Percentiles rank a stretch among this genome's conserved stretches.
These are phyloP conservation scores for Carnegiea gigantea DNA, from an alignment of 179 eudicot genomes.

Conservation along the genomic window DNA sequence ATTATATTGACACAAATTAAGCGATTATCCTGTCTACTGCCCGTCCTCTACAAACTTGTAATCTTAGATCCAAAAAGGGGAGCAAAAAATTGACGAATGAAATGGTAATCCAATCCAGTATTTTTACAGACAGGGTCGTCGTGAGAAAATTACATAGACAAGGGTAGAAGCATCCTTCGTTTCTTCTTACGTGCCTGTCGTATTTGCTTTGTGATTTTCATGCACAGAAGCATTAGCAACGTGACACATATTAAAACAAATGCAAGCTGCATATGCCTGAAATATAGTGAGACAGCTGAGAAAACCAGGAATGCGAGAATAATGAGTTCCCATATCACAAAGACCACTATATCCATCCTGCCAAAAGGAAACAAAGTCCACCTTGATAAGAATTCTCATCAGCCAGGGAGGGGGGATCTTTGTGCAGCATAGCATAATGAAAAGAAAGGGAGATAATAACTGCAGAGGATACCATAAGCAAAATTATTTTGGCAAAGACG, in stretches of 20 bases:
- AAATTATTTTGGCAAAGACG: not conserved
- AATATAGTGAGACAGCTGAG: slow-evolving; percentile 83
- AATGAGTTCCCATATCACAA: slow-evolving; percentile 90
- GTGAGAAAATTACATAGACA: slow-evolving; percentile 66
- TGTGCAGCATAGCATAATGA: not conserved
- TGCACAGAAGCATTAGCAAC: slow-evolving; percentile 66
- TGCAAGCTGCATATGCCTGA: slow-evolving; percentile 80
- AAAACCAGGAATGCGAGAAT: slow-evolving; percentile 82
- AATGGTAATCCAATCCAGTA: slow-evolving; percentile 24
- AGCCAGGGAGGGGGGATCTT: not conserved
- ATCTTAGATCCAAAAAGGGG: not conserved
- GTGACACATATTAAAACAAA: slow-evolving; percentile 65
- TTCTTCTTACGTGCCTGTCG: slow-evolving; percentile 86
- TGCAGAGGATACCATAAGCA: not conserved
- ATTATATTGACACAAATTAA: not conserved
- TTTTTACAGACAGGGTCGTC: slow-evolving; percentile 13
- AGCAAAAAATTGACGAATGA: slow-evolving; percentile 21
- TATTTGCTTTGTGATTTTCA: slow-evolving; percentile 89
- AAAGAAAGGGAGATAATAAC: not conserved
- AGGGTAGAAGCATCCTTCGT: slow-evolving; percentile 97
- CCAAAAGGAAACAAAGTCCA: slow-evolving; percentile 29
- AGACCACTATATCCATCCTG: slow-evolving; percentile 93
- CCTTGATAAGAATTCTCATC: slow-evolving; percentile 12
- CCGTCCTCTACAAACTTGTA: not conserved
- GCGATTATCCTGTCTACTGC: not conserved